Base-by-base conservation (phyloP, 257 asterid species). In the Jaltomata sinuosa region DNA sequence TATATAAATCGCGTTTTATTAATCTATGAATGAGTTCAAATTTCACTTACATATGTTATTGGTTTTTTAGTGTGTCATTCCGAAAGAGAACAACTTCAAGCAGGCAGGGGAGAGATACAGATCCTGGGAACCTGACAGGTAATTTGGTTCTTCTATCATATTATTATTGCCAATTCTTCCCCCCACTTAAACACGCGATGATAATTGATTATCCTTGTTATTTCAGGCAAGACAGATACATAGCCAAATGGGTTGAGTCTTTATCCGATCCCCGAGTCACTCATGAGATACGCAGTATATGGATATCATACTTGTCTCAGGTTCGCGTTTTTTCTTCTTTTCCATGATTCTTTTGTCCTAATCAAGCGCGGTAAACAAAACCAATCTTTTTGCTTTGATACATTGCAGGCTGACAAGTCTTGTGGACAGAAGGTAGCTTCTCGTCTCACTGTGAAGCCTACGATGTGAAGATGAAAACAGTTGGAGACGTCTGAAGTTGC, bases 41-140 rank as follows among this genome's bases (percentile, higher is more conserved):
- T 0, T 16, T 77, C 40, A 74, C 40, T 74, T 2, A 74, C 81
- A 79, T 52, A 87, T 49, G 40, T 40, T 62, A 29, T 77, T 31
- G n/a, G 19, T 83, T 65, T 21, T 69, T 77, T 65, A 92, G 96
- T 12, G 83, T 83, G 79, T 90, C 87, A 92, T 91, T 47, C 89
- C 83, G 65, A 92, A 92, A 86, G 96, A 92, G 88, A 92, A 92
- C 87, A 91, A 92, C 91, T 92, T 92, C 67, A 92, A 92, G 90
- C 91, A 91, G 84, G 92, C 96, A 19, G 96, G 96, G 14, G 94
- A 92, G 83, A 88, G 93, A 87, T 92, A 91, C 91, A 90, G 93
- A 72, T 92, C 96, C 59, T 91, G 87, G 83, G 76, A 80, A 38
- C 85, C 91, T 3, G 96, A 91, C 84, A 91, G 96, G 96, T 91